phyloP scores from a whole-genome alignment of 2,329 filamentous ascomycete species.

The Aureobasidium uvarum region DNA sequence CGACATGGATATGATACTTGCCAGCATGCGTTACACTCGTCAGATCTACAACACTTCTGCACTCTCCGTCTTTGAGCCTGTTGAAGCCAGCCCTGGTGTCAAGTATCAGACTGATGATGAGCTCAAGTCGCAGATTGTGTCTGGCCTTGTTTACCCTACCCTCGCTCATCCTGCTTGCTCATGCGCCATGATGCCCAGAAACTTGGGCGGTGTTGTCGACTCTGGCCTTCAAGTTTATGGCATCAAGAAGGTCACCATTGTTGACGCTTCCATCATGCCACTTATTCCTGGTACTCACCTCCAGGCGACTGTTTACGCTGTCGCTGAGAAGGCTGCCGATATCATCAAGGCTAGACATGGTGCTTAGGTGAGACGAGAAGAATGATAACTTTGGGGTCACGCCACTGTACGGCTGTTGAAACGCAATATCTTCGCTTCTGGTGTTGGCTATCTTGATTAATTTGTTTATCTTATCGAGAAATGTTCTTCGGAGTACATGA shows the following conservation, averaged over 20 bases:
- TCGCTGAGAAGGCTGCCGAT: slow-evolving; percentile 41
- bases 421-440: slow-evolving; percentile 12
- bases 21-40: slow-evolving; percentile 41
- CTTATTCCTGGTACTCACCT: slow-evolving; percentile 40
- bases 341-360: slow-evolving; percentile 35
- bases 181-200: slow-evolving; percentile 38
- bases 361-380: slow-evolving; percentile 36
- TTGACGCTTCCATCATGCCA: slow-evolving; percentile 40
- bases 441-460: background rate
- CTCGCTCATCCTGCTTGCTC: slow-evolving; percentile 39
- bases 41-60: slow-evolving; percentile 37
- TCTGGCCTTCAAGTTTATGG: slow-evolving; percentile 39
- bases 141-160: slow-evolving; percentile 30
- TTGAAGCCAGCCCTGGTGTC: slow-evolving; percentile 36
- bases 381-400: slow-evolving; percentile 32
- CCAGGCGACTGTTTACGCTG: slow-evolving; percentile 40
- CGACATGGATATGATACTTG: slow-evolving; percentile 40
- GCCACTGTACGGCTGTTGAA: slow-evolving; percentile 31
- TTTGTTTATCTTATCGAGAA: background rate
- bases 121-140: slow-evolving; percentile 30
- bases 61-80: slow-evolving; percentile 37
- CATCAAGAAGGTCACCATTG: slow-evolving; percentile 38
- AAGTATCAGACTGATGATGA: slow-evolving; percentile 31
- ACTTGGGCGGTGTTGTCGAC: slow-evolving; percentile 40
- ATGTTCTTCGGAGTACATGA: background rate